Evolutionary conservation across 371 early-diverging fungal species (phyloP), one percentile per base, ranked within the genome.

Genomic region (Syncephalastrum contaminatum): DNA sequence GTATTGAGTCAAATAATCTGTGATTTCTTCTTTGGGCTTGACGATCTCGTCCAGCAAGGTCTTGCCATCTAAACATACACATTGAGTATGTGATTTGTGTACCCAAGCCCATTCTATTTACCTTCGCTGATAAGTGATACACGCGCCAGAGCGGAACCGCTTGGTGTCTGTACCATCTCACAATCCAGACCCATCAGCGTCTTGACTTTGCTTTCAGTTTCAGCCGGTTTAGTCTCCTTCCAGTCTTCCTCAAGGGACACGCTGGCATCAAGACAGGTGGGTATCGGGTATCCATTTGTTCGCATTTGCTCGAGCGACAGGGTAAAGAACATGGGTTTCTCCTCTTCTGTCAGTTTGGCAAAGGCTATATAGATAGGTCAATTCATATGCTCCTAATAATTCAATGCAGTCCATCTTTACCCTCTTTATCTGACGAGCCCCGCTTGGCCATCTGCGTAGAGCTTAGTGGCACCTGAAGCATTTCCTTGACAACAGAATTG

Each of bases 141-240:
- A 61, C 94, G 86, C 2, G 91, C 85, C 44, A 91, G 64, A 20
- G 88, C 85, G 52, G 73, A 69, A 12, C 92, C 92, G n/a, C 54
- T 71, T 1, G 58, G 63, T n/a, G 90, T 89, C 63, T 80, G 71
- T 69, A 88, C 87, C 91, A 91, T 93, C 68, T 93, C 93, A 80
- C 92, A 91, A 78, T 93, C 93, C 24, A 90, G 57, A 36, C 88
- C 91, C 20, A 90, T 59, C 50, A 88, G 44, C 24, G 62, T 51
- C 46, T 70, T 75, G 41, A 63, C 59, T 15, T 63, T 58, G 3
- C 51, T 44, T 4, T 69, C 52, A 12, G 61, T 46, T 8, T 48
- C 50, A 4, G 56, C 66, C 1, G 79, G 63, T 24, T 61, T 74
- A 3, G 78, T 73, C 43, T 86, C 82, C 25, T 81, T 72, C 87